These are phyloP conservation scores for Sporobolomyces roseus DNA, from an alignment of 768 basidiomycete species.

Conservation along the genomic window DNA sequence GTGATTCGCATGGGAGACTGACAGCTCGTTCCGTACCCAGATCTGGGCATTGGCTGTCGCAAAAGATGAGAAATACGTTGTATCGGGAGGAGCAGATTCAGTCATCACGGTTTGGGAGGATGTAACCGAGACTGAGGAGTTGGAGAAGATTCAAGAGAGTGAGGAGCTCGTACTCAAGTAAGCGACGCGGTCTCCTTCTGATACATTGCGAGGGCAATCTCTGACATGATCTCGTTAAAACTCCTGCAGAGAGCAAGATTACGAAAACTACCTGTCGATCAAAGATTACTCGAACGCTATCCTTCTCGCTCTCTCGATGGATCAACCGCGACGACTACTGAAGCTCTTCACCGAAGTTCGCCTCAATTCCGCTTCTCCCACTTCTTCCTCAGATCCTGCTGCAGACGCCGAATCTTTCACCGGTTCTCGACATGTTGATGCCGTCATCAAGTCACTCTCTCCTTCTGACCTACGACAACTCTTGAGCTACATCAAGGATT, in stretches of 20 bases:
- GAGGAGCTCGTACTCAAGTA: slow-evolving; percentile 75
- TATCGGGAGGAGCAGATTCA: slow-evolving; percentile 94
- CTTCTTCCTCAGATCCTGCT: slow-evolving; percentile 15
- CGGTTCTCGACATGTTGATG: slow-evolving; percentile 70
- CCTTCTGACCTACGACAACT: slow-evolving; percentile 73
- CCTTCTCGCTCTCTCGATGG: slow-evolving; percentile 83
- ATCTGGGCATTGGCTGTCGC: slow-evolving; percentile 93
- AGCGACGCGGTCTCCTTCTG: slow-evolving; percentile 46
- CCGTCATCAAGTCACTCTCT: slow-evolving; percentile 69
- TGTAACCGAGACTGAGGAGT: slow-evolving; percentile 76
- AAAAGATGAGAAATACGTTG: slow-evolving; percentile 72
- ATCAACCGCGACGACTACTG: slow-evolving; percentile 82
- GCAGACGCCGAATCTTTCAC: slow-evolving; percentile 53
- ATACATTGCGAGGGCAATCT: neutral
- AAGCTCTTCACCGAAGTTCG: slow-evolving; percentile 69
- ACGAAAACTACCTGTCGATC: slow-evolving; percentile 78
- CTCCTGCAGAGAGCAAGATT: slow-evolving; percentile 79
- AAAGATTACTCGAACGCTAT: slow-evolving; percentile 89
- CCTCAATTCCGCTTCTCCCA: slow-evolving; percentile 3
- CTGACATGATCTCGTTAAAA: neutral
- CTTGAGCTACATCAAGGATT: slow-evolving; percentile 74
- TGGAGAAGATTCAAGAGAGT: slow-evolving; percentile 68
- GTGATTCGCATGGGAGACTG: neutral
- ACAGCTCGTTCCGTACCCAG: slow-evolving; percentile 51
- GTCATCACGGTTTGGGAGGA: slow-evolving; percentile 96